Base-by-base conservation (phyloP, 495 filamentous ascomycete species). In the Aspergillus carlsbadensis region DNA sequence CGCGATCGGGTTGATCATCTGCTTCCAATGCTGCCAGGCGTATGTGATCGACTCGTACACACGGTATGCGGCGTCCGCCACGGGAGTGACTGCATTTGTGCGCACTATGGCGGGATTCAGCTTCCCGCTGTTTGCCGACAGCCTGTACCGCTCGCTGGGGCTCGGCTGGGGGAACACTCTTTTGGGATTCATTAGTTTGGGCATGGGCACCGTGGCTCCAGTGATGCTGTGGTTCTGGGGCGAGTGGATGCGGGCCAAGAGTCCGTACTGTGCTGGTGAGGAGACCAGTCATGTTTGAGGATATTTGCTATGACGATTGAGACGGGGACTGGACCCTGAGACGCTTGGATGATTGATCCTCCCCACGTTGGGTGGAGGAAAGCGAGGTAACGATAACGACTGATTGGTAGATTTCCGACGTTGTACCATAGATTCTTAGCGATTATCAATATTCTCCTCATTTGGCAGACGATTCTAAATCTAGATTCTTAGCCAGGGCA, bases 1-100 rank as follows among this genome's bases (percentile, higher is more conserved):
- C 54, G 62, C 72, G 3, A 62, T 66, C 3, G 84, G 84, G 7
- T 35, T 53, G 14, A 62, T 58, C 5, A 54, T 62, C 29, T 55
- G 37, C 47, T 62, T 62, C 41, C 55, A 62, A 17, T 62, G 60
- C 33, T 49, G 55, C 8, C 51, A 57, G 39, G 48, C 58, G 0
- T 61, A 61, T 29, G 46, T 61, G 8, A 39, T 56, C 21, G 58
- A 61, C 15, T 41, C 58, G 1, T 61, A 56, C 35, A 56, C 44
- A 2, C 45, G 54, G 2, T 61, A 56, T 24, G 58, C 52, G 7
- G 58, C 58, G 4, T 56, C 53, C 40, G 58, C 58, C 5, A 56
- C 53, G 13, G 58, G 58, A 11, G 58, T 44, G 1, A 48, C 54
- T 1, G 54, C 54, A 20, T 56, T 61, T 29, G 45, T 61, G 20